Evolutionary conservation across 176 grass and related monocot genomes (phyloP).

Genomic region (Metroxylon sagu): DNA sequence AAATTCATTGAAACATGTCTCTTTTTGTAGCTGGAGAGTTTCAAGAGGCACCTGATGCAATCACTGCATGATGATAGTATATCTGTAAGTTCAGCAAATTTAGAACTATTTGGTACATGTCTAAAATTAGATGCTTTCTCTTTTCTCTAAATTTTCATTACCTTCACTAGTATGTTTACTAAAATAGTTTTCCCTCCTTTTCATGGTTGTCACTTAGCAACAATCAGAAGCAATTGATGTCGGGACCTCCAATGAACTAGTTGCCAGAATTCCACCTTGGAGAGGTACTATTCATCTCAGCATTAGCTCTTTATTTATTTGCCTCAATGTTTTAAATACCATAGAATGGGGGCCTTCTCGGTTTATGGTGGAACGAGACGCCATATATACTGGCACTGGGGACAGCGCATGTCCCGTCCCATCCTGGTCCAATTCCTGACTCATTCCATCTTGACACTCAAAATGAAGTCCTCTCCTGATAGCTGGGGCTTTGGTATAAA

Average conservation of each 20-base stretch:
- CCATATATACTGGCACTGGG: no score
- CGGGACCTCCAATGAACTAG: conserved; percentile 28
- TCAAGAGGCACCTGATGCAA: conserved; percentile 91
- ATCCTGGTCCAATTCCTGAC: no score
- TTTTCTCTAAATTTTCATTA: conserved; percentile 3
- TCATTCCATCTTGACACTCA: not conserved
- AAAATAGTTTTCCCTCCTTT: no score
- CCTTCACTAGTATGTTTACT: not conserved
- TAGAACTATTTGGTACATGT: not conserved
- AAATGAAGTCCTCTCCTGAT: no score
- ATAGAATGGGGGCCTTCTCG: not conserved
- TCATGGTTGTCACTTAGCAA: conserved; percentile 32
- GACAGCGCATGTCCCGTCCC: no score
- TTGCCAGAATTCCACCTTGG: conserved; percentile 32
- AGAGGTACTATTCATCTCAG: conserved; percentile 38
- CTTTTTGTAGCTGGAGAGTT: conserved; percentile 67
- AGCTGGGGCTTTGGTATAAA: no score
- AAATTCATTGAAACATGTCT: not conserved
- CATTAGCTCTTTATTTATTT: no score
- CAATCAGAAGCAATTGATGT: conserved; percentile 47
- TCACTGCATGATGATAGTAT: conserved; percentile 73
- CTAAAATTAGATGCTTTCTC: not conserved
- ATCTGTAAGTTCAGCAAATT: conserved; percentile 35
- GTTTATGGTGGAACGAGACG: not conserved
- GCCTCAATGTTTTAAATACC: no score